Base-by-base conservation (phyloP, 257 asterid genomes). In the Linderniella brevidens region DNA sequence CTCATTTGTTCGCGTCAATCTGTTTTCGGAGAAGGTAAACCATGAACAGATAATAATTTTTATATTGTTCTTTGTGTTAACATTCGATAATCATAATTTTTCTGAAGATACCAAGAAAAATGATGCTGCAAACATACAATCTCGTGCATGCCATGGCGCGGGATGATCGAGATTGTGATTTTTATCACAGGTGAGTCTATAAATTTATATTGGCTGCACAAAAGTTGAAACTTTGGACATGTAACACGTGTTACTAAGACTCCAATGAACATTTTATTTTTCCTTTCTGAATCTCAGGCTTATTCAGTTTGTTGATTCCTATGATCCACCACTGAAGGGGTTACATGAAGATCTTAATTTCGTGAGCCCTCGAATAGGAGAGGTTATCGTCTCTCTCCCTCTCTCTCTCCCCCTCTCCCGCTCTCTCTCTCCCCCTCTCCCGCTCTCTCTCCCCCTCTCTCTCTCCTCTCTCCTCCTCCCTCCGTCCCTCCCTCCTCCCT, bases 351-450 rank as follows among this genome's bases (percentile, higher is more conserved):
- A 88, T 65, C 92, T 88, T 64, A 88, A 88, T 69, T 84, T 88
- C 48, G 97, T 90, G 69, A 85, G 98, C 65, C 96, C 98, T 71
- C 86, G 96, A 63, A 84, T 90, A 58, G 98, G 98, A 75, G 98
- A 90, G 98, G 98, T 88, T 36, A 50, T 35, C 52, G 50, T 42
- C 56, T 50, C 53, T 43, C 50, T 45, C 14, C 5, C 13, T 13
- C 46, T 41, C 15, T 10, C 5, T 4, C 14, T 41, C 4, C 13
- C 15, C 11, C 11, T 6, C 11, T 6, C 8, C 8, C 40, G 5
- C 14, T 41, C 4, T 5, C 14, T 41, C 46, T 7, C 14, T 4
- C 15, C 14, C 46, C 14, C 13, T 7, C 46, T 11, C 11, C 4
- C 49, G 45, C 6, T 47, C 20, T 32, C 35, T 47, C 48, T 60